phyloP scores from a whole-genome alignment of 202 grass and related monocot genomes.

The Carex sylvatica region DNA sequence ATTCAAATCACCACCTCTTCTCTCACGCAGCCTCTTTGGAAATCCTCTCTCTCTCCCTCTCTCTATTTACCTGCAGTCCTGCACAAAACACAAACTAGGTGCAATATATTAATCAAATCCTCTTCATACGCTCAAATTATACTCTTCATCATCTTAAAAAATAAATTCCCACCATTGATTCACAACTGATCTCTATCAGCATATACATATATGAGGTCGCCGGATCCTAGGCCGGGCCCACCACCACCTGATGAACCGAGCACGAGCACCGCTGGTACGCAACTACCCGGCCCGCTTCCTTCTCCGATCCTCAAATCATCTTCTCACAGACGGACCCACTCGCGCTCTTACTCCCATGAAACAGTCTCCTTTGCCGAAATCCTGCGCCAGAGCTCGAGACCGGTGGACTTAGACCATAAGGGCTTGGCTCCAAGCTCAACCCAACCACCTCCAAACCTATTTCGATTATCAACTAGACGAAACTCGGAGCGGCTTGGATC shows the following conservation, averaged over 20 bases:
- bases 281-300: constrained; percentile 49
- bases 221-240: neutral
- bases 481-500: constrained; percentile 64
- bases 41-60: neutral
- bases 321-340: neutral
- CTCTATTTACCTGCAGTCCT: neutral
- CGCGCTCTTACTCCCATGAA: constrained; percentile 39
- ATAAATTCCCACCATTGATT: neutral
- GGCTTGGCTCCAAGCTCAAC: constrained; percentile 29
- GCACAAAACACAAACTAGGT: neutral
- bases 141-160: constrained; percentile 6
- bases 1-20: neutral
- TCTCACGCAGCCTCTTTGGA: constrained; percentile 17
- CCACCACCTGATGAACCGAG: neutral
- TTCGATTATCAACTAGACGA: constrained; percentile 36
- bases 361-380: constrained; percentile 40
- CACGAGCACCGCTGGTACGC: constrained; percentile 14
- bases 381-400: constrained; percentile 41
- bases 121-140: neutral
- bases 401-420: constrained; percentile 27
- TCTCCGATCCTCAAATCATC: constrained; percentile 49
- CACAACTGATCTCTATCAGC: neutral
- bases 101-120: neutral
- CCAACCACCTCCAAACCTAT: neutral
- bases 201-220: constrained; percentile 34